Percentiles rank a stretch among this genome's conserved stretches.
Conservation (phyloP, 441 rosid species). For the Raphanus hybrid region DNA sequence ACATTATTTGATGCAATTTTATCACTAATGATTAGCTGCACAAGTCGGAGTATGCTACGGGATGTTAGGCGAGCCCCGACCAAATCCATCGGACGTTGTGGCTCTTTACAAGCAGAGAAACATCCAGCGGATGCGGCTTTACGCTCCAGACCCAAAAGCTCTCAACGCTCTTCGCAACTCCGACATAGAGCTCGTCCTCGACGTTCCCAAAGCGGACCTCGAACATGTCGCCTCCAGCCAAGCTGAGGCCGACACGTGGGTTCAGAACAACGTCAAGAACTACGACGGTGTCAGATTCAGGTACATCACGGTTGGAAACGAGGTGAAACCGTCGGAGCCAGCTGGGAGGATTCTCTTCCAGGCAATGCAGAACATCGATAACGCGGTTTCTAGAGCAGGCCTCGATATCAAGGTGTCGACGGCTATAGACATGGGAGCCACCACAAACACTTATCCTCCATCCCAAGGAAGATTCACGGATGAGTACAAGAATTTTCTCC, state of each 20-base stretch:
- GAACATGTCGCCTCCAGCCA: constrained; percentile 41
- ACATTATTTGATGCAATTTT: too few species aligned
- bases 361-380: constrained; percentile 44
- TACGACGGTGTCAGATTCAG: constrained; percentile 39
- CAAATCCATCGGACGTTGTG: constrained; percentile 23
- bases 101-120: constrained; percentile 49
- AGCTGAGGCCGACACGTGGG: constrained; percentile 44
- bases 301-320: constrained; percentile 50
- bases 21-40: too few species aligned
- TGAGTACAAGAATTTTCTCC: constrained; percentile 39
- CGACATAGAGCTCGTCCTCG: constrained; percentile 57
- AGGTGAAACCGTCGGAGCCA: constrained; percentile 36
- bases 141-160: constrained; percentile 42
- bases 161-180: constrained; percentile 55
- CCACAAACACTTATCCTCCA: constrained; percentile 50
- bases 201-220: constrained; percentile 36
- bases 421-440: background rate
- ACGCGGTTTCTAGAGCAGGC: constrained; percentile 36
- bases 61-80: too few species aligned
- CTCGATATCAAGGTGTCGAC: constrained; percentile 50
- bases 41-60: too few species aligned
- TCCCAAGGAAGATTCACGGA: constrained; percentile 43
- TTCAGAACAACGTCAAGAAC: constrained; percentile 40
- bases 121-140: constrained; percentile 51
- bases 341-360: constrained; percentile 39